These are phyloP conservation scores for Diaporthe aspalathi DNA, from an alignment of 2,329 filamentous ascomycete species.

Conservation along the genomic window DNA sequence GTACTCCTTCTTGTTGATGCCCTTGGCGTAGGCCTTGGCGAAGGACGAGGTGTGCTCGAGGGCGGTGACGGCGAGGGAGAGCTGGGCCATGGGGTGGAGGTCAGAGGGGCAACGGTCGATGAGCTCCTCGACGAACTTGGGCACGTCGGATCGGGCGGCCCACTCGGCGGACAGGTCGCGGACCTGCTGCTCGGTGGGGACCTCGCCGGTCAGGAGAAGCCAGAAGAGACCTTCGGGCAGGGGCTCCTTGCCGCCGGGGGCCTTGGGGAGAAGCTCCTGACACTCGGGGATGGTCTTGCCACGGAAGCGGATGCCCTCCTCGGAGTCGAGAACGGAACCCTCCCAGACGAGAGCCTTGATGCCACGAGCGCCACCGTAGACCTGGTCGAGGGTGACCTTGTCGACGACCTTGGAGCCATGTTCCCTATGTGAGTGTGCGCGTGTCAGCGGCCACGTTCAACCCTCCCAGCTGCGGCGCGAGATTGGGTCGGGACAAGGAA, in stretches of 20 bases:
- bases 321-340: constrained; percentile 95
- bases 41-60: constrained; percentile 99
- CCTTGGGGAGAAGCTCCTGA: constrained; percentile 97
- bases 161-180: constrained; percentile 98
- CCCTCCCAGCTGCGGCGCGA: constrained; percentile 25
- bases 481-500: constrained; percentile 25
- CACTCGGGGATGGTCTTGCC: constrained; percentile 99
- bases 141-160: constrained; percentile 96
- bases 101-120: constrained; percentile 99
- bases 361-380: constrained; percentile 98
- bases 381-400: constrained; percentile 98
- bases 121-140: constrained; percentile 98
- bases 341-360: constrained; percentile 99
- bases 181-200: constrained; percentile 97
- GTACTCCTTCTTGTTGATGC: constrained; percentile 99
- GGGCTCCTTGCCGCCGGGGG: constrained; percentile 94
- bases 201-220: constrained; percentile 98
- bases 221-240: constrained; percentile 99
- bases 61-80: constrained; percentile 96
- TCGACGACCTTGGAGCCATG: constrained; percentile 95
- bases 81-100: constrained; percentile 99
- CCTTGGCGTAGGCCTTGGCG: constrained; percentile 98
- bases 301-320: constrained; percentile 99
- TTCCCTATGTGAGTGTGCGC: constrained; percentile 68
- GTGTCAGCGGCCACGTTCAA: constrained; percentile 45